Evolutionary conservation across 192 early-diverging fungal species (phyloP), one percentile per base, ranked within the genome.

Genomic region (Backusella liffmaniae): DNA sequence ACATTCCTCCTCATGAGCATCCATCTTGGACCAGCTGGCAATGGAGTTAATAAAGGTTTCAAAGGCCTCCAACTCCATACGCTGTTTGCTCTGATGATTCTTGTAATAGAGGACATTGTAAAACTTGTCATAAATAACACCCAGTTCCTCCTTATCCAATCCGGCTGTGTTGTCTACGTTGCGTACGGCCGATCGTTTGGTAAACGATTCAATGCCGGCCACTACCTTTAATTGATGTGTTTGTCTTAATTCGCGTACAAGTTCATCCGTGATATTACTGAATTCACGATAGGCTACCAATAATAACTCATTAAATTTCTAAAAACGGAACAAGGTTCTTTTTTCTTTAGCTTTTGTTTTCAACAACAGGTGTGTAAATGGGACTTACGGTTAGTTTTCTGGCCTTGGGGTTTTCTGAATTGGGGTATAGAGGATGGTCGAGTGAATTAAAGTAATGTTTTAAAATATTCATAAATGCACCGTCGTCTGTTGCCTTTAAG

Each of bases 201-300:
- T 90, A 72, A 94, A 96, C 37, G 90, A 88, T 80, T 94, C 92
- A 59, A 96, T 86, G 5, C 92, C 91, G 34, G 95, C 94, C 49
- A 95, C 90, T 8, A 96, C 93, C 72, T 90, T 91, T 66, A 95
- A 85, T 83, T 95, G 92, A 80, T 92, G 91, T 29, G 89, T 87
- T 51, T 92, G 91, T 35, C 95, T 89, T 66, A 94, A 80, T 73
- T 94, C 92, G 13, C 85, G 84, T 56, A 96, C 89, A 56, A 84
- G 80, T 10, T 88, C 88, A 53, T 90, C 84, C 1, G 91, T 94
- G 49, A 96, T 89, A 66, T 74, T 84, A 56, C 92, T 88, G 80
- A 96, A 96, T 75, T 96, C 95, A 46, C 91, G 91, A 78, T 94
- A 95, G 1, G 94, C 93, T 9, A 89, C 84, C 49, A 91, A 85